A percentile compares a stretch with the other conserved stretches of the same genome.
These are phyloP conservation scores for Solidago caesia DNA, from an alignment of 129 eudicot genomes.

Conservation along the genomic window DNA sequence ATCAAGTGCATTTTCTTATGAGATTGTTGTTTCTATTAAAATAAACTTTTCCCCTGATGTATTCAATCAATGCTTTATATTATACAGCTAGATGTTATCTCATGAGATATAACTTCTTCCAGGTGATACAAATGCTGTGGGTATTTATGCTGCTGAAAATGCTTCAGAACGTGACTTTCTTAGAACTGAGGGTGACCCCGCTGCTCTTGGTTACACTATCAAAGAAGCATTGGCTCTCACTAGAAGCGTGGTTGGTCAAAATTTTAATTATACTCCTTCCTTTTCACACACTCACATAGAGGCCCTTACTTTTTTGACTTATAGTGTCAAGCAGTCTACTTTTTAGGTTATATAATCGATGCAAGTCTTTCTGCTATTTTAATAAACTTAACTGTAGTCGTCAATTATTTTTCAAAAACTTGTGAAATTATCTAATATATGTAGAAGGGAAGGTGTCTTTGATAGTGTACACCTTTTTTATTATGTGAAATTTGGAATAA, in stretches of 20 bases:
- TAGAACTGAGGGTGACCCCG: slow-evolving; percentile 94
- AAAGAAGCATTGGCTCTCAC: slow-evolving; percentile 83
- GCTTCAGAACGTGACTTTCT: slow-evolving; percentile 81
- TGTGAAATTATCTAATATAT: slow-evolving; percentile 9
- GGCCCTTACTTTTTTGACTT: not conserved
- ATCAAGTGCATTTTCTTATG: slow-evolving; percentile 11
- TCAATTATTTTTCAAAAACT: slow-evolving; percentile 4
- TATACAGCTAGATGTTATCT: slow-evolving; percentile 2
- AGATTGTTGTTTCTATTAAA: not conserved
- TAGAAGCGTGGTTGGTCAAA: slow-evolving; percentile 79
- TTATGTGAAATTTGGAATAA: not conserved
- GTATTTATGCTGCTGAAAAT: slow-evolving; percentile 54
- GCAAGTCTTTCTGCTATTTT: not conserved
- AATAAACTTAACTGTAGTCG: not conserved
- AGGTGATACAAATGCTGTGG: slow-evolving; percentile 46
- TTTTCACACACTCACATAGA: not conserved
- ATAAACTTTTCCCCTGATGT: not conserved
- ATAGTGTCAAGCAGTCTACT: not conserved
- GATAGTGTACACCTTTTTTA: not conserved
- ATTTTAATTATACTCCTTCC: not conserved
- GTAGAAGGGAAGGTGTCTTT: not conserved
- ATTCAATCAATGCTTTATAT: not conserved
- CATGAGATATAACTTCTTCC: slow-evolving; percentile 20
- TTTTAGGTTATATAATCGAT: too few species aligned
- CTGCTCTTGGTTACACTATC: slow-evolving; percentile 95